A percentile compares a stretch with the other conserved stretches of the same genome.
Conservation (phyloP, 2,329 filamentous ascomycete genomes). For the Coniochaeta pulveracea region DNA sequence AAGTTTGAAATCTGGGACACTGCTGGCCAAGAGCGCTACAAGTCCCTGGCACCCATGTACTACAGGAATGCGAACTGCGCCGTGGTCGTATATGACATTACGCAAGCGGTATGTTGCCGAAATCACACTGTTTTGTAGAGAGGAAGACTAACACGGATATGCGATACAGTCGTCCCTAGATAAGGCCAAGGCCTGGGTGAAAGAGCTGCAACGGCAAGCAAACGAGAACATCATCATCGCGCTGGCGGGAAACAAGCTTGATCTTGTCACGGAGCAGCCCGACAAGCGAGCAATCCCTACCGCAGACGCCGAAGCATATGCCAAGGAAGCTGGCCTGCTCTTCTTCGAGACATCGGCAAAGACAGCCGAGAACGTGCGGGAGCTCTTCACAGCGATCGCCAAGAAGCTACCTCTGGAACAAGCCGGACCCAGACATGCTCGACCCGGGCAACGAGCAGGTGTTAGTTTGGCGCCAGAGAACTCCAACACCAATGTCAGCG, state of each 20-base stretch:
- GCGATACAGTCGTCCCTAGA: conserved; percentile 72
- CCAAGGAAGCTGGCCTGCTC: conserved; percentile 80
- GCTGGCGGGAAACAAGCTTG: conserved; percentile 93
- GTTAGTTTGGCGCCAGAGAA: conserved; percentile 46
- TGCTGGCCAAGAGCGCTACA: conserved; percentile 96
- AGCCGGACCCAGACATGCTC: conserved; percentile 78
- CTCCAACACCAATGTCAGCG: conserved; percentile 43
- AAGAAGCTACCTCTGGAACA: conserved; percentile 97
- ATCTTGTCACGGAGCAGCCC: conserved; percentile 86
- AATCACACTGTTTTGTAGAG: conserved; percentile 1
- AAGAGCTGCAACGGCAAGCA: conserved; percentile 94
- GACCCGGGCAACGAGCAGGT: conserved; percentile 49
- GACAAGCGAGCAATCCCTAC: conserved; percentile 89
- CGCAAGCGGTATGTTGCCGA: conserved; percentile 69
- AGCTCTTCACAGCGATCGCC: conserved; percentile 93
- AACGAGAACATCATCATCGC: conserved; percentile 99
- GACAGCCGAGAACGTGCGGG: conserved; percentile 89
- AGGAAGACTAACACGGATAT: conserved; percentile 13
- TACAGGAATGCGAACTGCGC: conserved; percentile 99
- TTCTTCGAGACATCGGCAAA: conserved; percentile 99
- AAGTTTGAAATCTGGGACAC: conserved; percentile 99
- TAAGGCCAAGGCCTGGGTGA: conserved; percentile 99
- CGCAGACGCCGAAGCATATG: conserved; percentile 89
- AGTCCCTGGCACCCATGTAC: conserved; percentile 98
- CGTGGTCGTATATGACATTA: conserved; percentile 98